These are phyloP conservation scores for Fraxinus greggii DNA, from an alignment of 305 asterid species.

Conservation along the genomic window DNA sequence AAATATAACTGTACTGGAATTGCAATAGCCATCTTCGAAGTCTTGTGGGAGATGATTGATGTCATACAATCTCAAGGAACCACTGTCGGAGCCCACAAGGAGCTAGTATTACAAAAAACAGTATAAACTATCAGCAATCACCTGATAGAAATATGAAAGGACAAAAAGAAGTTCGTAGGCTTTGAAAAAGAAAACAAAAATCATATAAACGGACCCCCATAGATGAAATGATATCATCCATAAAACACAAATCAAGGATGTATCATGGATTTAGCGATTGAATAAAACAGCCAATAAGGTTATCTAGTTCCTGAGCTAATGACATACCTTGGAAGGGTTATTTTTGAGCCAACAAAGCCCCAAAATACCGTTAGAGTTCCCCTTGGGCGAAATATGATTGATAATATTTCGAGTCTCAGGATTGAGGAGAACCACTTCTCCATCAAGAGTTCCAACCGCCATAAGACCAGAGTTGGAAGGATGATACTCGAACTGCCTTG, in stretches of 20 bases:
- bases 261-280: neutral
- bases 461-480: constrained; percentile 66
- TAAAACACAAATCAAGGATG: neutral
- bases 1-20: constrained; percentile 35
- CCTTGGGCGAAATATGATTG: constrained; percentile 37
- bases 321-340: constrained; percentile 67
- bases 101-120: constrained; percentile 42
- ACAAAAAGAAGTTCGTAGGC: neutral
- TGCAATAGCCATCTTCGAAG: constrained; percentile 27
- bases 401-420: constrained; percentile 60
- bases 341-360: constrained; percentile 83
- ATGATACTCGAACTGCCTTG: constrained; percentile 88
- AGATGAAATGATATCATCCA: neutral
- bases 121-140: constrained; percentile 22
- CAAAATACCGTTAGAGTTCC: constrained; percentile 46
- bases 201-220: neutral
- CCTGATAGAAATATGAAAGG: neutral
- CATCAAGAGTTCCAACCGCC: constrained; percentile 88
- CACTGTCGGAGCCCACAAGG: constrained; percentile 74
- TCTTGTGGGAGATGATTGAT: constrained; percentile 37
- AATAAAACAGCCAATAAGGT: neutral
- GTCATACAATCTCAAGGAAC: constrained; percentile 69
- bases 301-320: neutral
- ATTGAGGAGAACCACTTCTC: constrained; percentile 66
- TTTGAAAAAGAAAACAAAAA: neutral